These are phyloP conservation scores for Hanseniaspora vineae DNA, from an alignment of 805 yeast genomes.

Conservation along the genomic window DNA sequence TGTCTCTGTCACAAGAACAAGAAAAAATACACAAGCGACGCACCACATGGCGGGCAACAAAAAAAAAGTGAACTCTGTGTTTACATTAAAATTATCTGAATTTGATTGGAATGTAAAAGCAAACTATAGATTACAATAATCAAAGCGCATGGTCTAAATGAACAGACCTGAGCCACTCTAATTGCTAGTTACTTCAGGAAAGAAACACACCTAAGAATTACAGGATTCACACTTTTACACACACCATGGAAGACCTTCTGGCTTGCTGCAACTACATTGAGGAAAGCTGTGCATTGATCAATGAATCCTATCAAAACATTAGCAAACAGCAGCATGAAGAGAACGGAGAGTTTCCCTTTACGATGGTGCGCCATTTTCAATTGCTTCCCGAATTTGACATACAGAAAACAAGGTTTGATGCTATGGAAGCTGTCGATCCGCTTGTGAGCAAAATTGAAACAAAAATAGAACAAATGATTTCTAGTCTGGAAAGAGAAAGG, in stretches of 20 bases:
- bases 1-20: too few relatives aligned
- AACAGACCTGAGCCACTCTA: too few relatives aligned
- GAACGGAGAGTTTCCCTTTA: neutral
- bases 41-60: too few relatives aligned
- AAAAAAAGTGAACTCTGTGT: too few relatives aligned
- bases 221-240: too few relatives aligned
- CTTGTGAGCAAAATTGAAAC: conserved; percentile 15
- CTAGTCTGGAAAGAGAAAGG: conserved; percentile 16
- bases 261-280: conserved; percentile 7
- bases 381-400: conserved; percentile 23
- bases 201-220: too few relatives aligned
- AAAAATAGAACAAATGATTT: conserved; percentile 16
- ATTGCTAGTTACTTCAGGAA: too few relatives aligned
- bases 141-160: too few relatives aligned
- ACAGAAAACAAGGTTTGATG: conserved; percentile 20
- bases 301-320: conserved; percentile 10
- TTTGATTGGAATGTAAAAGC: too few relatives aligned
- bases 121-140: too few relatives aligned
- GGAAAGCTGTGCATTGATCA: conserved; percentile 12
- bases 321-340: neutral
- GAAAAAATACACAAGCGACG: too few relatives aligned
- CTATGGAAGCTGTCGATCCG: conserved; percentile 22
- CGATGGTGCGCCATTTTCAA: conserved; percentile 14
- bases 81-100: too few relatives aligned
- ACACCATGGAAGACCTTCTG: neutral